These are phyloP conservation scores for Triadica sebifera DNA, from an alignment of 345 rosid species.

Conservation along the genomic window DNA sequence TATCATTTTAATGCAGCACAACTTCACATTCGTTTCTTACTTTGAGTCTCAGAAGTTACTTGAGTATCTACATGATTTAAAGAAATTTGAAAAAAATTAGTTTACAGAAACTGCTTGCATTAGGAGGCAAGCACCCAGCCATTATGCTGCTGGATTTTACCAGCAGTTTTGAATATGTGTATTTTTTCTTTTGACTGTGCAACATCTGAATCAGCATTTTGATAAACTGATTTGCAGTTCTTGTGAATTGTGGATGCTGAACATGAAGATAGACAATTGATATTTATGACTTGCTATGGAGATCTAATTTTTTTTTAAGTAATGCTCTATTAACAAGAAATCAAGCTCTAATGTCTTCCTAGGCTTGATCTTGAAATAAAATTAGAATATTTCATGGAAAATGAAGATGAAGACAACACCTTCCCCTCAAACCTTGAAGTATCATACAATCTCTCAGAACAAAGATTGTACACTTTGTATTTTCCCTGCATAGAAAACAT, in stretches of 20 bases:
- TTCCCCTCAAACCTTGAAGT: conserved; percentile 33
- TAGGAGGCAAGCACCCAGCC: neutral
- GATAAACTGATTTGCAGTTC: neutral
- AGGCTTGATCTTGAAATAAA: neutral
- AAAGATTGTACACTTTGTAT: conserved; percentile 36
- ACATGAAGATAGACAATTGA: neutral
- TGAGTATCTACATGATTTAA: neutral
- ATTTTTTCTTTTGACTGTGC: neutral
- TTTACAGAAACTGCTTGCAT: conserved; percentile 2
- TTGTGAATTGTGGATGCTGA: neutral
- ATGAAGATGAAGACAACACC: conserved; percentile 20
- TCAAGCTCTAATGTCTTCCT: neutral
- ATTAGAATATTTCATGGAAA: conserved; percentile 3
- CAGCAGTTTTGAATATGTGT: neutral
- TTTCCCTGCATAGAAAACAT: conserved; percentile 30
- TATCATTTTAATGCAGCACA: neutral
- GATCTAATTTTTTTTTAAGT: neutral
- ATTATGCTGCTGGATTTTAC: neutral
- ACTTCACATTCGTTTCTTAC: neutral
- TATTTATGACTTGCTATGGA: neutral
- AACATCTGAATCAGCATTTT: neutral
- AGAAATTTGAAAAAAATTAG: conserved; percentile 1
- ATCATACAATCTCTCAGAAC: conserved; percentile 32
- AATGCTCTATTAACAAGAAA: neutral
- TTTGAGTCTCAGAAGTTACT: neutral